Evolutionary conservation across 768 basidiomycete species (phyloP).

Genomic region (Brasilioporus rufonigricans): DNA sequence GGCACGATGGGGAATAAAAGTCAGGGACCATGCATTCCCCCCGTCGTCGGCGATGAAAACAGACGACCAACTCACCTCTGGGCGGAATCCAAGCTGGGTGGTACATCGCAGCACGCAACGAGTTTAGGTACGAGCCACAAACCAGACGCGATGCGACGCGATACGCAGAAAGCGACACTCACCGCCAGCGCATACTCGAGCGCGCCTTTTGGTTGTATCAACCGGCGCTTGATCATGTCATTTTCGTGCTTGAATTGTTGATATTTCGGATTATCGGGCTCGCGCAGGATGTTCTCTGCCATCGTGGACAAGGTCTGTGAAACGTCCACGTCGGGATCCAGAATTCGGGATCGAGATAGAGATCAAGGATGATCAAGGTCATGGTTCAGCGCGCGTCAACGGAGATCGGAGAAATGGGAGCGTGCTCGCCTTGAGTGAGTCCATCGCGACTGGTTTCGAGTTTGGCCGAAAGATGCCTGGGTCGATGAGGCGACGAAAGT

Average conservation of each 20-base stretch:
- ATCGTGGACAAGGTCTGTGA: constrained; percentile 57
- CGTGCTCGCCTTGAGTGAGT: constrained; percentile 56
- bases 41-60: too few species aligned
- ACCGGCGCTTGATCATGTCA: constrained; percentile 54
- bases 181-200: constrained; percentile 78
- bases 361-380: too few species aligned
- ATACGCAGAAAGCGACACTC: neutral
- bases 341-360: neutral
- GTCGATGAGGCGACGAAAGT: constrained; percentile 73
- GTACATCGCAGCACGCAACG: too few species aligned
- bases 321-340: neutral
- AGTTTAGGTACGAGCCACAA: neutral
- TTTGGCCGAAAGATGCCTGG: constrained; percentile 77
- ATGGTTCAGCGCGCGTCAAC: neutral
- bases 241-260: constrained; percentile 79
- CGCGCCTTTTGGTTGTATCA: constrained; percentile 68
- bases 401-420: neutral
- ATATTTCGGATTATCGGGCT: constrained; percentile 72
- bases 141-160: neutral
- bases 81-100: constrained; percentile 71
- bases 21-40: too few species aligned
- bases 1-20: too few species aligned
- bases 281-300: constrained; percentile 69
- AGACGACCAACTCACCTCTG: constrained; percentile 47
- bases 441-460: constrained; percentile 53